Evolutionary conservation across 129 eudicot genomes (phyloP).

Genomic region (Pittosporum tobira): DNA sequence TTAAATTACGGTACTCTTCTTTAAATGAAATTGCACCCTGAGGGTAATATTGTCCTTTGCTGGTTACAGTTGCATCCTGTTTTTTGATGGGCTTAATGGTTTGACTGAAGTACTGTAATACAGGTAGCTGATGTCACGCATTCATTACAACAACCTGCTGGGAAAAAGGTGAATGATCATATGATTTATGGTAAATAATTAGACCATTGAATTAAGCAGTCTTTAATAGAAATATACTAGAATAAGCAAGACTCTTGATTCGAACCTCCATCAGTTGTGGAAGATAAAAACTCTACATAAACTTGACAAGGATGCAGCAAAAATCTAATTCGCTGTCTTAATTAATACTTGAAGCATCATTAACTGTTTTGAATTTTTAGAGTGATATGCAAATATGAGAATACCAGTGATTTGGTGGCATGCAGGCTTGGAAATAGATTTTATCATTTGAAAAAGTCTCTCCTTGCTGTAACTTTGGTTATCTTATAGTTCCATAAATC

Average conservation of each 20-base stretch:
- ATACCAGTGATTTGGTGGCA: too few species aligned
- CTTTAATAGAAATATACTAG: too few species aligned
- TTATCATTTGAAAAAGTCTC: neutral
- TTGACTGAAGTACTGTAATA: conserved; percentile 4
- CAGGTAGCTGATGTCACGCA: conserved; percentile 98
- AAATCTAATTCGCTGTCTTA: neutral
- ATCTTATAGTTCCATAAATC: neutral
- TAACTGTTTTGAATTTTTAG: neutral
- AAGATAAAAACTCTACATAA: neutral
- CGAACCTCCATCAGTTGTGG: too few species aligned
- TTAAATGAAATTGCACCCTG: too few species aligned
- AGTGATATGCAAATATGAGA: too few species aligned
- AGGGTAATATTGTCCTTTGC: too few species aligned
- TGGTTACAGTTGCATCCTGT: neutral
- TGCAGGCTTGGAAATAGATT: neutral
- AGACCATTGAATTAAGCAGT: neutral
- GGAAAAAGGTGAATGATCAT: conserved; percentile 57
- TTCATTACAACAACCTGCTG: conserved; percentile 96
- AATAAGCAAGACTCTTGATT: too few species aligned
- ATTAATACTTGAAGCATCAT: neutral
- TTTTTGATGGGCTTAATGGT: conserved; percentile 13
- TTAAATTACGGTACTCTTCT: neutral
- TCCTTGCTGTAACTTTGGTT: neutral
- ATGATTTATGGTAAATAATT: neutral
- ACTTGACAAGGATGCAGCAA: neutral